A percentile compares a stretch with the other conserved stretches of the same genome.
Evolutionary conservation across 1,139 yeast genomes (phyloP).

Genomic region (Pichia sorboxylosa): DNA sequence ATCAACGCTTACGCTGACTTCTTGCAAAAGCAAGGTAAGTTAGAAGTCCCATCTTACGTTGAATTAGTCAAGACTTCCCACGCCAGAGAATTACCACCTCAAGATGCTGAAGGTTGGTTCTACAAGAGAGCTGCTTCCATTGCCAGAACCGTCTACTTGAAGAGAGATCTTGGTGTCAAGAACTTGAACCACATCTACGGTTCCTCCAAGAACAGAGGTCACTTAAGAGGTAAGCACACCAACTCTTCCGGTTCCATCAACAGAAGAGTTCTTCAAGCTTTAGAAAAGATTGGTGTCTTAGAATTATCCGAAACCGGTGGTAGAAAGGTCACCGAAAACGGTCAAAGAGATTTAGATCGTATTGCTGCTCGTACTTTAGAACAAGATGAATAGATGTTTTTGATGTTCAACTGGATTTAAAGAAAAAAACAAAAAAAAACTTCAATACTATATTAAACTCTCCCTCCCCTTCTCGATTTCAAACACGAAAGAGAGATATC

Average conservation of each 20-base stretch:
- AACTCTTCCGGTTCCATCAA: slow-evolving; percentile 98
- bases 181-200: slow-evolving; percentile 98
- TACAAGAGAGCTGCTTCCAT: slow-evolving; percentile 99
- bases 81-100: slow-evolving; percentile 99
- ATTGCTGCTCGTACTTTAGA: slow-evolving; percentile 98
- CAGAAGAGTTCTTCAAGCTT: slow-evolving; percentile 97
- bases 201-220: slow-evolving; percentile 98
- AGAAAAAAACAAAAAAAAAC: neutral
- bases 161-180: slow-evolving; percentile 99
- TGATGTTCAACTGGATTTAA: neutral
- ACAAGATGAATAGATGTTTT: slow-evolving; percentile 56
- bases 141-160: slow-evolving; percentile 99
- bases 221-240: slow-evolving; percentile 96
- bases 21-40: slow-evolving; percentile 99
- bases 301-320: slow-evolving; percentile 98
- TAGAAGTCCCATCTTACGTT: slow-evolving; percentile 99
- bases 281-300: slow-evolving; percentile 95
- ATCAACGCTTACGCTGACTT: slow-evolving; percentile 99
- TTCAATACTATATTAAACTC: neutral
- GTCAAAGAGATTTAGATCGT: slow-evolving; percentile 99
- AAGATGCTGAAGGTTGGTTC: slow-evolving; percentile 99
- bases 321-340: slow-evolving; percentile 98
- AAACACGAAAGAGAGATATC: too few species aligned
- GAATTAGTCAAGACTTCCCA: slow-evolving; percentile 99
- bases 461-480: too few species aligned